phyloP scores from a whole-genome alignment of 257 asterid species.

The Jaltomata sinuosa region DNA sequence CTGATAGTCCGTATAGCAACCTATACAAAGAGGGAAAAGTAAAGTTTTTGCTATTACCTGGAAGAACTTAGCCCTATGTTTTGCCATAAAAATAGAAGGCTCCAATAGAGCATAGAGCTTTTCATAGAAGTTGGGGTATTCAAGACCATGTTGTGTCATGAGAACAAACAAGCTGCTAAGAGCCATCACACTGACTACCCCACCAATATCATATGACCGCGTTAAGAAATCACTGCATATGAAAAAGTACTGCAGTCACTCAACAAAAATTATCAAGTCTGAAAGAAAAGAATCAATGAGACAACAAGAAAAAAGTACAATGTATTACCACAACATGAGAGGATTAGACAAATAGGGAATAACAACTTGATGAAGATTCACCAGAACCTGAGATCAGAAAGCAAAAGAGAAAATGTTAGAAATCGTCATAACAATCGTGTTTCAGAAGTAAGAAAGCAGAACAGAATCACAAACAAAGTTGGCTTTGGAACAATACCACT shows the following conservation, averaged over 20 bases:
- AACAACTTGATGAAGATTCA: conserved; percentile 60
- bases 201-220: conserved; percentile 88
- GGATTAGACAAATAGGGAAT: conserved; percentile 83
- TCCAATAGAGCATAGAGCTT: conserved; percentile 84
- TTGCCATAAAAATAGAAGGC: conserved; percentile 83
- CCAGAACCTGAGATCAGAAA: conserved; percentile 58
- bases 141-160: conserved; percentile 94
- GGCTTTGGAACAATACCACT: background rate
- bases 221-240: conserved; percentile 90
- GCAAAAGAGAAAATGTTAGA: conserved; percentile 3
- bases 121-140: conserved; percentile 84
- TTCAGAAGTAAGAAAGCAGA: background rate
- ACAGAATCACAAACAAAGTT: background rate
- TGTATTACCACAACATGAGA: conserved; percentile 61
- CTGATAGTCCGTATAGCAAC: background rate
- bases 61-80: conserved; percentile 80
- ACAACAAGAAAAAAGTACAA: conserved; percentile 6
- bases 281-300: conserved; percentile 2
- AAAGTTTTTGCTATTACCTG: conserved; percentile 28
- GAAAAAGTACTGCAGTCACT: background rate
- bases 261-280: background rate
- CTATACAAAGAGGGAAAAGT: background rate
- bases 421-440: background rate
- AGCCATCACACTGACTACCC: conserved; percentile 94
- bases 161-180: conserved; percentile 82